These are phyloP conservation scores for Iris pallida DNA, from an alignment of 116 monocot genomes.

Conservation along the genomic window DNA sequence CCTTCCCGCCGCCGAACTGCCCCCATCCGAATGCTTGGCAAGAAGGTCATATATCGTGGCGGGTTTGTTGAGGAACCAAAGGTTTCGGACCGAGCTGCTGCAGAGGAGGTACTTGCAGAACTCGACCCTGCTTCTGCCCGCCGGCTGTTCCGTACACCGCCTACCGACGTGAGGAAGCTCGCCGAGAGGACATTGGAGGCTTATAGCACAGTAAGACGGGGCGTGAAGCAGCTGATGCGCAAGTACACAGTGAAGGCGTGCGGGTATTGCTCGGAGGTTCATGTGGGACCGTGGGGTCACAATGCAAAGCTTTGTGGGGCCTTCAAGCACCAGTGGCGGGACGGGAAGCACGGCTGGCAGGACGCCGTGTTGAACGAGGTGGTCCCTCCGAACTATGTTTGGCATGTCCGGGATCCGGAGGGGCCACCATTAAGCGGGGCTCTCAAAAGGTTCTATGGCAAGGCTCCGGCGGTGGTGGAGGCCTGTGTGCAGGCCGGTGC, in stretches of 20 bases:
- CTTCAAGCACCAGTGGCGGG: conserved; percentile 98
- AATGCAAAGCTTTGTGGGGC: conserved; percentile 85
- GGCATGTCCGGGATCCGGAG: conserved; percentile 59
- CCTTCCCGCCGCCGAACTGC: conserved; percentile 67
- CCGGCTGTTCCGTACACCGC: conserved; percentile 11
- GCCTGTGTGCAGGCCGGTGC: conserved; percentile 91
- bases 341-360: conserved; percentile 97
- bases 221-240: conserved; percentile 64
- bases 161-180: conserved; percentile 24
- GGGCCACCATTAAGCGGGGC: conserved; percentile 46
- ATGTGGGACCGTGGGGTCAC: conserved; percentile 82
- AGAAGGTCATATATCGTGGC: conserved; percentile 76
- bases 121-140: conserved; percentile 59
- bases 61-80: conserved; percentile 64
- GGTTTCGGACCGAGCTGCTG: conserved; percentile 33
- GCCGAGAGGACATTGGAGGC: conserved; percentile 82
- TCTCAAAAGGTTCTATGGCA: conserved; percentile 79
- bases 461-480: conserved; percentile 90
- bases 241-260: conserved; percentile 77
- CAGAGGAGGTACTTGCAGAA: conserved; percentile 51
- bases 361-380: conserved; percentile 77
- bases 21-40: conserved; percentile 81
- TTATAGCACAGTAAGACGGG: conserved; percentile 56
- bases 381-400: conserved; percentile 77
- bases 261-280: conserved; percentile 78